Percentiles rank a stretch among this genome's conserved stretches.
phyloP scores from a whole-genome alignment of 768 basidiomycete species.

The Trametes cinnabarina region DNA sequence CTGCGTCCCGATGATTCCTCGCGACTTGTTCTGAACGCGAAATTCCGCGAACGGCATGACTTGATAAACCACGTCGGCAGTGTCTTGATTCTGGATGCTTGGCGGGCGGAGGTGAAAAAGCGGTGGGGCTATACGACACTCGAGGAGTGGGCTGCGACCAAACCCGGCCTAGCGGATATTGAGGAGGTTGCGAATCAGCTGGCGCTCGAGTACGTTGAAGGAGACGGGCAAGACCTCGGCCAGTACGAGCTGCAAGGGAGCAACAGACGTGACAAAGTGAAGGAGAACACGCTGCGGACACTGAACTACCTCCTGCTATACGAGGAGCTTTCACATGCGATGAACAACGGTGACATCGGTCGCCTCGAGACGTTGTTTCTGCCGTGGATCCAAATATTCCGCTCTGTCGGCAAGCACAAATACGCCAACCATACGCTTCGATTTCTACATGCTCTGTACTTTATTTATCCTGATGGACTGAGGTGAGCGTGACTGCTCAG shows the following conservation, averaged over 20 bases:
- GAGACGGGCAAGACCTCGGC: constrained; percentile 6
- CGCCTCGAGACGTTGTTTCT: constrained; percentile 29
- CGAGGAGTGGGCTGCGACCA: constrained; percentile 29
- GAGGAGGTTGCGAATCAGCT: constrained; percentile 15
- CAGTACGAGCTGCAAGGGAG: not conserved
- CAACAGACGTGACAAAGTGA: constrained; percentile 29
- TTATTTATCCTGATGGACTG: constrained; percentile 21
- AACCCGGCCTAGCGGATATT: constrained; percentile 32
- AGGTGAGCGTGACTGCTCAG: constrained; percentile 5
- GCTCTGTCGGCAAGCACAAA: constrained; percentile 32
- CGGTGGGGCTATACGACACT: constrained; percentile 16
- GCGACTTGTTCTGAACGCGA: constrained; percentile 24
- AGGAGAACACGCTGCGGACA: constrained; percentile 34
- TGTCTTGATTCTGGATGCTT: constrained; percentile 22
- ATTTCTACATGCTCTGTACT: constrained; percentile 25
- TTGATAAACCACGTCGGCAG: constrained; percentile 25
- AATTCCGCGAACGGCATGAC: constrained; percentile 32
- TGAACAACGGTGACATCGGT: constrained; percentile 35
- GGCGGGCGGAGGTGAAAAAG: constrained; percentile 26
- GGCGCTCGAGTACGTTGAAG: constrained; percentile 19
- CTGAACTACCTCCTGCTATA: constrained; percentile 40
- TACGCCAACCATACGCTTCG: constrained; percentile 26
- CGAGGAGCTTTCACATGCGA: constrained; percentile 36
- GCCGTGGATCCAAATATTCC: constrained; percentile 33
- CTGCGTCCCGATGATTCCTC: constrained; percentile 30